Evolutionary conservation across 768 basidiomycete species (phyloP).

Genomic region (Phylloporus sp.): DNA sequence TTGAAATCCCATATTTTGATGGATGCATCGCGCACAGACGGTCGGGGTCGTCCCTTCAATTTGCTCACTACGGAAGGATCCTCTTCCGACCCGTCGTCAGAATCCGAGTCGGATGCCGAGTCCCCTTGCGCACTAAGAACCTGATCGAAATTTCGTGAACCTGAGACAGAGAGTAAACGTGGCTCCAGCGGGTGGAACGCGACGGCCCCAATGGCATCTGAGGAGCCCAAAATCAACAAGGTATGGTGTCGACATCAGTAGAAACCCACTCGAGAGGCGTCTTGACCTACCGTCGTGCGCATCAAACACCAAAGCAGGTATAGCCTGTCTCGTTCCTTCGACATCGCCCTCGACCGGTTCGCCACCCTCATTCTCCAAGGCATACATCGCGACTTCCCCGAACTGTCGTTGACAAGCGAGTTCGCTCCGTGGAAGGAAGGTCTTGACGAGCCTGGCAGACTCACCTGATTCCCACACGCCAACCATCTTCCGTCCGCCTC

Average conservation of each 20-base stretch:
- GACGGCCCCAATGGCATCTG: slow-evolving; percentile 72
- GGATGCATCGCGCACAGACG: slow-evolving; percentile 24
- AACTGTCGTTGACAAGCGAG: slow-evolving; percentile 33
- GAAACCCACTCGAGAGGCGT: background rate
- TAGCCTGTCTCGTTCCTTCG: slow-evolving; percentile 9
- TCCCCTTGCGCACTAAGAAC: background rate
- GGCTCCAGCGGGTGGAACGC: slow-evolving; percentile 66
- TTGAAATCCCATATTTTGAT: slow-evolving; percentile 26
- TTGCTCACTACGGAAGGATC: background rate
- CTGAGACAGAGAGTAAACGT: slow-evolving; percentile 59
- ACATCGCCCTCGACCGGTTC: slow-evolving; percentile 1
- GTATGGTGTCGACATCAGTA: background rate
- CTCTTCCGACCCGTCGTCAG: slow-evolving; percentile 4
- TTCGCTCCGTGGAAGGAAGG: background rate
- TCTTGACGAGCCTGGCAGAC: slow-evolving; percentile 11
- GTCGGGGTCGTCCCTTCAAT: slow-evolving; percentile 13
- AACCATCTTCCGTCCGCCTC: slow-evolving; percentile 64
- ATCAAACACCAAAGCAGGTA: slow-evolving; percentile 36
- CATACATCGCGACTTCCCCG: slow-evolving; percentile 59
- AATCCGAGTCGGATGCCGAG: slow-evolving; percentile 18
- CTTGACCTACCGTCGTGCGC: slow-evolving; percentile 52
- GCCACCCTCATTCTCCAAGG: slow-evolving; percentile 31
- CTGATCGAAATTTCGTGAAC: slow-evolving; percentile 65
- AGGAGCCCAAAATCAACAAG: background rate
- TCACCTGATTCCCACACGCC: slow-evolving; percentile 63